phyloP scores from a whole-genome alignment of 495 filamentous ascomycete species.

The Umbilicaria muhlenbergii region DNA sequence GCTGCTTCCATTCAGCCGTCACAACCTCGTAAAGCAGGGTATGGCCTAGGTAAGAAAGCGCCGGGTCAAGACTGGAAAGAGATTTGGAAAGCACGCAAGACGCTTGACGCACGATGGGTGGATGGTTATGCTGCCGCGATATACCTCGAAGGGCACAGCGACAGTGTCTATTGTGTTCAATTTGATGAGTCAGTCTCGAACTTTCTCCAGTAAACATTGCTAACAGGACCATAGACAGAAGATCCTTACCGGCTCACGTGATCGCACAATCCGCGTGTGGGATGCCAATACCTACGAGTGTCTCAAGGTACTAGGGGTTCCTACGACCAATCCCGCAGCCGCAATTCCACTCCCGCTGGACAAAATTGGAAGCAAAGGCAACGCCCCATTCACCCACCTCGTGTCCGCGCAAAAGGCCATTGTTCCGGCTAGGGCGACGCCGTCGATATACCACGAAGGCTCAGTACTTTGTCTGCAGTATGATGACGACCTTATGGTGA shows the following conservation, averaged over 20 bases:
- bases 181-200: conserved; percentile 69
- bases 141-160: conserved; percentile 80
- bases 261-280: conserved; percentile 91
- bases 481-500: conserved; percentile 82
- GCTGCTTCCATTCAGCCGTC: conserved; percentile 7
- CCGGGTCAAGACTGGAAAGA: conserved; percentile 66
- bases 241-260: conserved; percentile 90
- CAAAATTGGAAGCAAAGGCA: conserved; percentile 4
- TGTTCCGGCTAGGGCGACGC: background rate
- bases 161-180: conserved; percentile 94
- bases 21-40: conserved; percentile 12
- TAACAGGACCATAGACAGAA: conserved; percentile 43
- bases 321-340: conserved; percentile 4
- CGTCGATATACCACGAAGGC: conserved; percentile 49
- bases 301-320: conserved; percentile 37
- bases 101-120: conserved; percentile 67
- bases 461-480: conserved; percentile 92
- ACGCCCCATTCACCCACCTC: conserved; percentile 6
- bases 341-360: conserved; percentile 2
- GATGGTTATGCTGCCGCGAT: conserved; percentile 60
- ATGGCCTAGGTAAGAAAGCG: conserved; percentile 32
- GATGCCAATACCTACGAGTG: conserved; percentile 77
- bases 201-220: background rate
- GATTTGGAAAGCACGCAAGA: conserved; percentile 59
- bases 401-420: conserved; percentile 1